These are phyloP conservation scores for Colletotrichum liriopes DNA, from an alignment of 2,329 filamentous ascomycete species.

Conservation along the genomic window DNA sequence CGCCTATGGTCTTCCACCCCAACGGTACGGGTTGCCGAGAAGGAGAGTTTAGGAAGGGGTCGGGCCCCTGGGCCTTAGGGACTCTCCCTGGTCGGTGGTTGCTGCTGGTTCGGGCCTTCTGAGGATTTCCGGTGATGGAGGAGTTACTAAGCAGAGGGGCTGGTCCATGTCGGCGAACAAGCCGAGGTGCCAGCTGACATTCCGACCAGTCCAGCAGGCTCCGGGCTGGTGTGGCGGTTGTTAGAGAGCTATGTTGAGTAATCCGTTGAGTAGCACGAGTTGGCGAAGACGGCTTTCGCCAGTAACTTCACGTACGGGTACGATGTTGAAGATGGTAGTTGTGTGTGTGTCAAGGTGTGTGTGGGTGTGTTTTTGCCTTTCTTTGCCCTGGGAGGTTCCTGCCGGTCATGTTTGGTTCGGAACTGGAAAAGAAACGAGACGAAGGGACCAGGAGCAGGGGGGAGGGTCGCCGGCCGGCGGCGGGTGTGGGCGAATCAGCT, in stretches of 20 bases:
- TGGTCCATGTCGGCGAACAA: conserved; percentile 19
- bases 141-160: background rate
- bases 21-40: conserved; percentile 37
- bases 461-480: background rate
- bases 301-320: background rate
- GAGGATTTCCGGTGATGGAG: too few relatives aligned
- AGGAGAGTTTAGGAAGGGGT: background rate
- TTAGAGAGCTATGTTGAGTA: background rate
- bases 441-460: background rate
- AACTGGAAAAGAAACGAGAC: conserved; percentile 18
- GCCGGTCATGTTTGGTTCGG: background rate
- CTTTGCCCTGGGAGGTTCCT: background rate
- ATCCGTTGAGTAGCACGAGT: background rate
- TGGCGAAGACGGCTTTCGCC: background rate
- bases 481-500: conserved; percentile 33
- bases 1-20: conserved; percentile 18
- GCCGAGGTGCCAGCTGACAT: background rate
- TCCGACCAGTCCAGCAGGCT: background rate
- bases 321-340: too few relatives aligned
- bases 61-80: conserved; percentile 1
- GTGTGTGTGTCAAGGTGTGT: too few relatives aligned
- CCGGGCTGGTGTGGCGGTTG: background rate
- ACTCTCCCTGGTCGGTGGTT: conserved; percentile 6
- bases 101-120: background rate
- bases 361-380: background rate